These are phyloP conservation scores for Dictyostelium citrinum DNA, from an alignment of 78 protist genomes.

Conservation along the genomic window DNA sequence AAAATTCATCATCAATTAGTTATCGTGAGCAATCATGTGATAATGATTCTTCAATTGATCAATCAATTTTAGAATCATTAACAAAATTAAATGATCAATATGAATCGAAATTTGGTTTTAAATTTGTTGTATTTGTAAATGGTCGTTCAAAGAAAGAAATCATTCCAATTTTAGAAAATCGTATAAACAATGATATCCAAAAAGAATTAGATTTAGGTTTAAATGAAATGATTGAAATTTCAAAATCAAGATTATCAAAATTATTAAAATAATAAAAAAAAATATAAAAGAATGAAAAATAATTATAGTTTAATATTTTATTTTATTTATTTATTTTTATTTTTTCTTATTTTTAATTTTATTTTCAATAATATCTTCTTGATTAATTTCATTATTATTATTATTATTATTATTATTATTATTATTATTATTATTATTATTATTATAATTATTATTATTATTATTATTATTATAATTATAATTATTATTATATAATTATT, in stretches of 20 bases:
- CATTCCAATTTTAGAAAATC: constrained; percentile 8
- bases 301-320: no score
- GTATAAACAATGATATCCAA: background rate
- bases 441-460: no score
- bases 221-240: constrained; percentile 18
- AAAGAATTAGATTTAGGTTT: constrained; percentile 12
- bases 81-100: constrained; percentile 1
- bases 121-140: constrained; percentile 57
- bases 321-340: background rate
- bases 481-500: background rate
- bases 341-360: background rate
- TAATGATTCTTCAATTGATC: background rate
- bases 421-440: no score
- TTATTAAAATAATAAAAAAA: background rate
- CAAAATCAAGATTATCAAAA: constrained; percentile 39
- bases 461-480: background rate
- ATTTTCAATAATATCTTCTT: background rate
- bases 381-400: no score
- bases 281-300: background rate
- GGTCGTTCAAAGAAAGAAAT: constrained; percentile 43
- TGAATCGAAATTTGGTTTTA: constrained; percentile 35
- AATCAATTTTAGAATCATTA: background rate
- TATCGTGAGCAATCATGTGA: constrained; percentile 27
- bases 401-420: no score
- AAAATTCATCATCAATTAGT: background rate